Evolutionary conservation across 495 filamentous ascomycete genomes (phyloP).

Genomic region (Penicillium chermesinum): DNA sequence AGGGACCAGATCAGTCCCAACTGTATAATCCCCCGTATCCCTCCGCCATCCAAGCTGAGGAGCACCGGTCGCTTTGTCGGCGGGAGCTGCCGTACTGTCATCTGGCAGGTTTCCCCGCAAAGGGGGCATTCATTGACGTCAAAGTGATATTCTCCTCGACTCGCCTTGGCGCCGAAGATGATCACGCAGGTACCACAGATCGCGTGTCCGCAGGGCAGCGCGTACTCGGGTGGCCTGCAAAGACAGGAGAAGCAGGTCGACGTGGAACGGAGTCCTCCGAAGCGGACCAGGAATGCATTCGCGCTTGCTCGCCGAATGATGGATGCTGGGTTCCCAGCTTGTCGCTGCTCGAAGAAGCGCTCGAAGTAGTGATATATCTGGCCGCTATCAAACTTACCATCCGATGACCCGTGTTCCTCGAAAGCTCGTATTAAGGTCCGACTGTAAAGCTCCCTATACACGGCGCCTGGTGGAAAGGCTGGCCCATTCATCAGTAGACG

Average conservation of each 20-base stretch:
- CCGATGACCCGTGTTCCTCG: not conserved
- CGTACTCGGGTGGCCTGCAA: conserved; percentile 20
- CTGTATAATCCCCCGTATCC: conserved; percentile 45
- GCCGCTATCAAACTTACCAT: not conserved
- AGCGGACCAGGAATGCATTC: not conserved
- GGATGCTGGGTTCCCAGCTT: not conserved
- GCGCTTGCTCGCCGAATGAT: not conserved
- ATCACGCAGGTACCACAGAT: conserved; percentile 28
- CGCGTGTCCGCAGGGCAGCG: conserved; percentile 28
- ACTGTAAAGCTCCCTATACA: not conserved
- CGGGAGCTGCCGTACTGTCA: conserved; percentile 24
- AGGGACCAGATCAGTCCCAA: conserved; percentile 41
- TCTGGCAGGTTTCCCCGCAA: conserved; percentile 33
- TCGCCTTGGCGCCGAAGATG: conserved; percentile 15
- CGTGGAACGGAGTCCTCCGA: conserved; percentile 8
- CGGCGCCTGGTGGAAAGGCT: not conserved
- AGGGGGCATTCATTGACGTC: conserved; percentile 22
- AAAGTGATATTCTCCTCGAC: conserved; percentile 12
- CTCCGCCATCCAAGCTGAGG: conserved; percentile 55
- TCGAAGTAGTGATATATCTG: not conserved
- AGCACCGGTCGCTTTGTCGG: conserved; percentile 45
- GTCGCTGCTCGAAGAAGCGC: not conserved
- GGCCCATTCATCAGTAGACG: not conserved
- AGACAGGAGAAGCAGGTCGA: conserved; percentile 26
- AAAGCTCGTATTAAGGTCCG: not conserved